Conservation (phyloP, 1,284 basidiomycete genomes). For the Stygiomarasmius scandens region DNA sequence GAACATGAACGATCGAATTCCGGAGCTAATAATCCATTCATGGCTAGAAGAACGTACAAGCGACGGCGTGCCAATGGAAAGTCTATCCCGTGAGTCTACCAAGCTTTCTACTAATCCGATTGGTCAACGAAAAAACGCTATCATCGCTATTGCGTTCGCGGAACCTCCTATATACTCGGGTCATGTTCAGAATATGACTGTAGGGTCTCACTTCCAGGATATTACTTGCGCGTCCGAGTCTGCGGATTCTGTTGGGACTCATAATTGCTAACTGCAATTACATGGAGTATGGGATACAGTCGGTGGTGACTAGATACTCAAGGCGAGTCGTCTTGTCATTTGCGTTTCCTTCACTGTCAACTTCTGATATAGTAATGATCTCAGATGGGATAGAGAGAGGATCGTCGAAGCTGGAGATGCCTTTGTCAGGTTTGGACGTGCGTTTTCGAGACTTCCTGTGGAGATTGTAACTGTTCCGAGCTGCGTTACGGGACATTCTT, state of each 20-base stretch:
- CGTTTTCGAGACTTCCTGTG: slow-evolving; percentile 88
- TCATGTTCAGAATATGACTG: slow-evolving; percentile 85
- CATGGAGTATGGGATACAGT: slow-evolving; percentile 89
- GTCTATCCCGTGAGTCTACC: no score
- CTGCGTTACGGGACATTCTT: not conserved
- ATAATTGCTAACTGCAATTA: slow-evolving; percentile 41
- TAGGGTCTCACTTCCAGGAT: slow-evolving; percentile 92
- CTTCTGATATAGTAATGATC: slow-evolving; percentile 75
- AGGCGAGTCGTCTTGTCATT: slow-evolving; percentile 59
- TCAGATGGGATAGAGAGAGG: slow-evolving; percentile 97
- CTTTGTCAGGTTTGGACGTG: slow-evolving; percentile 79
- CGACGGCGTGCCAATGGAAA: slow-evolving; percentile 89
- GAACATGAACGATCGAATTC: no score
- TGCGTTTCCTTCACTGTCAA: no score
- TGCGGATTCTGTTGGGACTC: slow-evolving; percentile 78
- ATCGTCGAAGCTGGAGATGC: slow-evolving; percentile 95
- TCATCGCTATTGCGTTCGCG: slow-evolving; percentile 29
- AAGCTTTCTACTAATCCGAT: slow-evolving; percentile 38
- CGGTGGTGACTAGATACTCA: slow-evolving; percentile 84
- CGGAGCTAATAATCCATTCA: no score
- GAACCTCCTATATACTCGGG: slow-evolving; percentile 73
- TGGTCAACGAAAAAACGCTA: slow-evolving; percentile 6
- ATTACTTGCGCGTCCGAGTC: slow-evolving; percentile 95
- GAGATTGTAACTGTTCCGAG: slow-evolving; percentile 88
- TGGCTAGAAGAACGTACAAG: slow-evolving; percentile 70